A percentile compares a stretch with the other conserved stretches of the same genome.
These are phyloP conservation scores for Pyrus pyrifolia DNA, from an alignment of 306 rosid species.

Conservation along the genomic window DNA sequence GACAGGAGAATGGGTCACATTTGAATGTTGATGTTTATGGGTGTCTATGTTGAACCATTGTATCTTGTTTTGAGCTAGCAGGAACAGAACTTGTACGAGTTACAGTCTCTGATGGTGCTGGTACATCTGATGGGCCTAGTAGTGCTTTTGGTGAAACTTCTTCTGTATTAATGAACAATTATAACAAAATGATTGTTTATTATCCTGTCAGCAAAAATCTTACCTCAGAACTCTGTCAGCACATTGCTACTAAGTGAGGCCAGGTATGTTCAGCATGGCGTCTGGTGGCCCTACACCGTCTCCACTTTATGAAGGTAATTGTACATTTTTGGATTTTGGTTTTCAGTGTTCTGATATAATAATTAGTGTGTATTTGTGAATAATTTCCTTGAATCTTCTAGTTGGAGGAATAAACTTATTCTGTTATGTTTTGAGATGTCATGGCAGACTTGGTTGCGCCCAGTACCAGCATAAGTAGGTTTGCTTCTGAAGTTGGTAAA, in stretches of 20 bases:
- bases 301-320: constrained; percentile 48
- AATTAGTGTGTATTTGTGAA: background rate
- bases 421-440: constrained; percentile 12
- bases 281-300: constrained; percentile 30
- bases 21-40: background rate
- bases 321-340: constrained; percentile 9
- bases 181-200: constrained; percentile 21
- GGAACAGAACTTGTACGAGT: constrained; percentile 39
- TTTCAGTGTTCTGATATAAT: constrained; percentile 5
- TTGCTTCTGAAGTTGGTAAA: constrained; percentile 34
- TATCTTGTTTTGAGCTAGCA: background rate
- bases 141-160: constrained; percentile 28
- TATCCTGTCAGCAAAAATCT: constrained; percentile 16
- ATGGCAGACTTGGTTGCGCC: constrained; percentile 24
- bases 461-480: constrained; percentile 11
- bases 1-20: background rate
- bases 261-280: constrained; percentile 29
- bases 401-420: constrained; percentile 15
- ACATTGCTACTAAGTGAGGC: constrained; percentile 30
- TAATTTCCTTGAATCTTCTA: constrained; percentile 5
- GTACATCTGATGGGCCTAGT: constrained; percentile 52
- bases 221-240: constrained; percentile 48
- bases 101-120: constrained; percentile 52
- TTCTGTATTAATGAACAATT: constrained; percentile 31
- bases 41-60: background rate